Conservation (phyloP, 2,329 filamentous ascomycete genomes). For the Aspergillus flavus region DNA sequence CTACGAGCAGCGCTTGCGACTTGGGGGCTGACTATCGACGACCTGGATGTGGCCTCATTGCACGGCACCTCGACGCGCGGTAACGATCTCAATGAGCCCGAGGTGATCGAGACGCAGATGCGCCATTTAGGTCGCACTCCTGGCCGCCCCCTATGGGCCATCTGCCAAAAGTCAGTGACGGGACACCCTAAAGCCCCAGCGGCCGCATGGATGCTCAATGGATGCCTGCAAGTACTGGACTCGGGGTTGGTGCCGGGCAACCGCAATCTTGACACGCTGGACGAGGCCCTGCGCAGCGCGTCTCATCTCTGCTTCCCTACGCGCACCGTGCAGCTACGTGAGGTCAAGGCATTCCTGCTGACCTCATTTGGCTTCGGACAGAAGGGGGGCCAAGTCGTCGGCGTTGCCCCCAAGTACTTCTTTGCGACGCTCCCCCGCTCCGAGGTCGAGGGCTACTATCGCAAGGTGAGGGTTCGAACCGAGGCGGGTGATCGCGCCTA, state of each 20-base stretch:
- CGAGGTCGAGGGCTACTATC: conserved; percentile 78
- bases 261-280: too few species aligned
- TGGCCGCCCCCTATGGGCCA: conserved; percentile 92
- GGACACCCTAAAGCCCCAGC: conserved; percentile 99
- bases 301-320: conserved; percentile 78
- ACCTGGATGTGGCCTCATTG: conserved; percentile 94
- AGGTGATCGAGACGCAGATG: conserved; percentile 94
- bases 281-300: too few species aligned
- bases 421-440: conserved; percentile 89
- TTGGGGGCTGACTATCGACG: conserved; percentile 97
- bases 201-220: conserved; percentile 99
- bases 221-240: conserved; percentile 93
- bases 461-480: conserved; percentile 90
- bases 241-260: conserved; percentile 88
- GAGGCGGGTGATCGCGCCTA: conserved; percentile 99
- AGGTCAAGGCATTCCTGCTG: conserved; percentile 97
- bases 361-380: conserved; percentile 99
- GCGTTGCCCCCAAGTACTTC: conserved; percentile 52
- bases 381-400: conserved; percentile 96
- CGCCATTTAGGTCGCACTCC: conserved; percentile 91
- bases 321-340: conserved; percentile 93
- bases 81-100: conserved; percentile 99
- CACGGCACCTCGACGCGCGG: conserved; percentile 98
- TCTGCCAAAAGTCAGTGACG: conserved; percentile 99
- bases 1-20: conserved; percentile 94